Base-by-base conservation (phyloP, 345 rosid species). In the Hibiscus mutabilis region DNA sequence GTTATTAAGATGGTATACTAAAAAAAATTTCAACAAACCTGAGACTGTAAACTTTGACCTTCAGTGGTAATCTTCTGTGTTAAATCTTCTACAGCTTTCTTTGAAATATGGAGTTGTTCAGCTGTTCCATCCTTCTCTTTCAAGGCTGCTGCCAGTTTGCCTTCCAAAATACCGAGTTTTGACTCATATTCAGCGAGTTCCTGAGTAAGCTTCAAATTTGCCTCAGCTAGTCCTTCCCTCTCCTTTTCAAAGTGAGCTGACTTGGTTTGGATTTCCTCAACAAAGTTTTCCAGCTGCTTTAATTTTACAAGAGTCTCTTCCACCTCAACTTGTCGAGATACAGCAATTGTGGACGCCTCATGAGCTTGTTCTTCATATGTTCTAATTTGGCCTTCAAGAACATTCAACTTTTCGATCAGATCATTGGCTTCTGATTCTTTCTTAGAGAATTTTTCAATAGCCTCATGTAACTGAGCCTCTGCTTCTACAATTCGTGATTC, bases 201-300 rank as follows among this genome's bases (percentile, higher is more conserved):
- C 80, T 89, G 82, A 61, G 88, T 82, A 67, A 92, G 85, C 82
- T 81, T 89, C 80, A 92, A 72, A 82, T 96, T 96, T 70, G 86
- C 84, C 82, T 85, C 93, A 1, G 97, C 94, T 73, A 96, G 77
- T 33, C 79, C 96, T 66, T 80, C 91, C 35, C 83, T 88, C 78
- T 88, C 98, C 76, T 81, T 89, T 72, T 91, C 91, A 53, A 84
- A 89, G 73, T 79, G 83, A 21, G 75, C 76, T 18, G 89, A 87
- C 82, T 80, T 89, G 60, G 72, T 77, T 56, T 80, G 79, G 33
- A 88, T 82, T 80, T 88, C 95, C 83, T 91, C 91, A 60, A 86
- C 73, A 69, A 79, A 63, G 71, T 76, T 76, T 81, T 92, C 97
- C 68, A 88, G 78, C 55, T 84, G 82, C 81, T 87, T 88, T 63